Base-by-base conservation (phyloP, 306 rosid genomes). In the Lathyrus tuberosus region DNA sequence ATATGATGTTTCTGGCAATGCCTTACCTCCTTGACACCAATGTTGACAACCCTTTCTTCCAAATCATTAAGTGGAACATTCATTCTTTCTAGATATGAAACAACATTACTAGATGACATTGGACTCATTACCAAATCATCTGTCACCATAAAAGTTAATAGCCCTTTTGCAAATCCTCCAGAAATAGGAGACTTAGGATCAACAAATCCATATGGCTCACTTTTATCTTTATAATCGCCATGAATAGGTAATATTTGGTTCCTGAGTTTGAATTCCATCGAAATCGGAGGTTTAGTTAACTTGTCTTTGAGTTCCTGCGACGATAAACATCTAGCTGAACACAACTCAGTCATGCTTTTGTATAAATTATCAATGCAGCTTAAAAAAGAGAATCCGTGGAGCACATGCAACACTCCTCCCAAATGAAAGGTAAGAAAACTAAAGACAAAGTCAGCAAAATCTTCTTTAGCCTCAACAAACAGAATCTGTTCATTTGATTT, bases 61-160 rank as follows among this genome's bases (percentile, higher is more conserved):
- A 44, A 5, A 3, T 43, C 78, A 49, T 11, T 13, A 0, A 62
- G 13, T 1, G 54, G 33, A 0, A 30, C 9, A 6, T 24, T 28
- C 5, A 6, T 11, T 10, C 0, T 49, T 1, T 37, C 10, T 5
- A 54, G n/a, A 37, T 4, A 56, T 1, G 57, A 59, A 31, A 67
- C 3, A 5, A 0, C 26, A 1, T n/a, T n/a, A 5, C n/a, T 0
- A 6, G 65, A 64, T 1, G 78, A 58, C 24, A 42, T n/a, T 2
- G 54, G 70, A 4, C 15, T 57, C 30, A 62, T 61, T 30, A 42
- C 48, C 64, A 79, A 68, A 5, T 63, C 53, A 47, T 80, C 75
- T 0, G 74, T 66, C 13, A 57, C 80, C 62, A 65, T 38, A 35
- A 4, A 75, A 13, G 3, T 10, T 1, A 22, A 8, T 0, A 24